These are phyloP conservation scores for Pichia sporocuriosa DNA, from an alignment of 805 yeast genomes.

Conservation along the genomic window DNA sequence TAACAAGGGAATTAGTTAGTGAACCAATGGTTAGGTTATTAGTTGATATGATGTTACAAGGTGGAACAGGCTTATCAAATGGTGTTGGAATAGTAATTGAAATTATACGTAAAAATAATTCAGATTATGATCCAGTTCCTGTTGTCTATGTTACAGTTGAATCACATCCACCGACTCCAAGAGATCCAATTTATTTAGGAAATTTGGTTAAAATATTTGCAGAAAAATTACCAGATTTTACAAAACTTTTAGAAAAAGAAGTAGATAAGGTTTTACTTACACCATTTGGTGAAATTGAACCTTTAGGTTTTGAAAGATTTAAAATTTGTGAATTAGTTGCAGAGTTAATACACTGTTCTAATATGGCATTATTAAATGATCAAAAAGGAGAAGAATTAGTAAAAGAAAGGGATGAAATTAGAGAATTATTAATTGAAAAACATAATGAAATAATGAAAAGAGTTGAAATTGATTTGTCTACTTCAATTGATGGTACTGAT, in stretches of 20 bases:
- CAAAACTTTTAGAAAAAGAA: slow-evolving; percentile 45
- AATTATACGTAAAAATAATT: slow-evolving; percentile 88
- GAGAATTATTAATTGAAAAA: slow-evolving; percentile 39
- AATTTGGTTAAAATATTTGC: slow-evolving; percentile 75
- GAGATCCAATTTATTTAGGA: slow-evolving; percentile 92
- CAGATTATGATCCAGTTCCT: slow-evolving; percentile 89
- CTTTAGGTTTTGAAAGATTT: slow-evolving; percentile 86
- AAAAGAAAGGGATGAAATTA: slow-evolving; percentile 57
- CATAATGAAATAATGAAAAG: slow-evolving; percentile 22
- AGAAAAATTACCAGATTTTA: slow-evolving; percentile 62
- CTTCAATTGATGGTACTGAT: slow-evolving; percentile 27
- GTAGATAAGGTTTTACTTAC: slow-evolving; percentile 41
- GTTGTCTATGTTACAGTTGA: slow-evolving; percentile 76
- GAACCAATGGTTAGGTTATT: slow-evolving; percentile 58
- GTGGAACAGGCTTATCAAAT: slow-evolving; percentile 84
- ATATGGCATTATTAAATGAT: slow-evolving; percentile 86
- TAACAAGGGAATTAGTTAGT: slow-evolving; percentile 85
- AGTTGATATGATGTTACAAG: slow-evolving; percentile 69
- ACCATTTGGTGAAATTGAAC: slow-evolving; percentile 61
- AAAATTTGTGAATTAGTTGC: slow-evolving; percentile 89
- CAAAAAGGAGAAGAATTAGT: slow-evolving; percentile 63
- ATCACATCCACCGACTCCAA: slow-evolving; percentile 84
- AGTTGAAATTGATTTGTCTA: slow-evolving; percentile 24
- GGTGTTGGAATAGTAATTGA: slow-evolving; percentile 95
- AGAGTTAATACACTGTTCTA: slow-evolving; percentile 93